These are phyloP conservation scores for Leishmania tropica DNA, from an alignment of 208 protist genomes.

Conservation along the genomic window DNA sequence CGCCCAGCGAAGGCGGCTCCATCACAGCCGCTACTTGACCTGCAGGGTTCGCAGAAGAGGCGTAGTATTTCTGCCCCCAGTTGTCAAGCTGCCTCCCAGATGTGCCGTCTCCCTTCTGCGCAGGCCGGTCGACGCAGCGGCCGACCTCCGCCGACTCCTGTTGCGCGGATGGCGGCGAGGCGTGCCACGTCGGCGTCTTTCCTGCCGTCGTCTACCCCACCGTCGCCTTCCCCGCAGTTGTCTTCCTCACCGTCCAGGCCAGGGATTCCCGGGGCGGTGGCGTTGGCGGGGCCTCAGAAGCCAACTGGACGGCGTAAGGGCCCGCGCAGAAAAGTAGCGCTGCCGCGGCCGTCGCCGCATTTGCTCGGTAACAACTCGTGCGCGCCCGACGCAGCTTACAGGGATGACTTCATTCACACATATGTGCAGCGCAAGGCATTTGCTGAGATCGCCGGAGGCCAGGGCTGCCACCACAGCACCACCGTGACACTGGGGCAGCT, in stretches of 20 bases:
- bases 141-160: neutral
- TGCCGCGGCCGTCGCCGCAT: neutral
- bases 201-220: neutral
- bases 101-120: neutral
- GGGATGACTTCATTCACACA: conserved; percentile 3
- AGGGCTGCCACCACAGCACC: neutral
- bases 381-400: neutral
- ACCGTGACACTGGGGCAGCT: conserved; percentile 11
- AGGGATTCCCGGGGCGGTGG: neutral
- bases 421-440: conserved; percentile 32
- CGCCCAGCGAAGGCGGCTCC: neutral
- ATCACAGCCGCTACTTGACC: neutral
- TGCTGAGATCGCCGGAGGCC: conserved; percentile 18
- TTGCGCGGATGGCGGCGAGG: neutral
- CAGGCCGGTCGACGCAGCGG: neutral
- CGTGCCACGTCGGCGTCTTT: neutral
- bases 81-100: neutral
- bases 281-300: neutral
- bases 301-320: neutral
- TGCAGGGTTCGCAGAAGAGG: neutral
- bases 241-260: neutral
- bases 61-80: neutral
- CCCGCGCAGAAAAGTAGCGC: neutral
- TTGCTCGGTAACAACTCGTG: neutral
- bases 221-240: neutral